A percentile compares a stretch with the other conserved stretches of the same genome.
Conservation (phyloP, 495 filamentous ascomycete species). For the Aspergillus kassunensis region DNA sequence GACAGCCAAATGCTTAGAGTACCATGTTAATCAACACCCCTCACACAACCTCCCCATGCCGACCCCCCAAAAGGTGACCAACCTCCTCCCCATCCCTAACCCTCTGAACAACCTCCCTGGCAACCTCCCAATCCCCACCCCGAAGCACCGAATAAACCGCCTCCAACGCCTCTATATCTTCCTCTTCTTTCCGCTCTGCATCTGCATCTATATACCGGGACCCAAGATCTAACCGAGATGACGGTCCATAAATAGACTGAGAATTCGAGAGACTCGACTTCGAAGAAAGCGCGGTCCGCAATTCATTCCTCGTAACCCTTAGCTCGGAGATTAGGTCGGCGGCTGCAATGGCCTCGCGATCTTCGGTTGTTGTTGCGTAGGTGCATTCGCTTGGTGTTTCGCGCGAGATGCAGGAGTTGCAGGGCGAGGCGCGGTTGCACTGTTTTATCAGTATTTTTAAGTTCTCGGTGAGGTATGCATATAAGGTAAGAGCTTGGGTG, state of each 20-base stretch:
- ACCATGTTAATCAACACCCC: neutral
- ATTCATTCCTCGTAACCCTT: neutral
- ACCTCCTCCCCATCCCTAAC: constrained; percentile 12
- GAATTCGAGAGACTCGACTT: too few species aligned
- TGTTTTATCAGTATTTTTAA: neutral
- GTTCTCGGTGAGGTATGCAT: too few species aligned
- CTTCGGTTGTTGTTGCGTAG: constrained; percentile 16
- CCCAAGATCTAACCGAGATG: neutral
- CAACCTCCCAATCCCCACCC: constrained; percentile 8
- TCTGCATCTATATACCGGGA: neutral
- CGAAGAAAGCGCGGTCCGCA: constrained; percentile 3
- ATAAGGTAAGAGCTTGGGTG: too few species aligned
- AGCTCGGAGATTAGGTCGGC: constrained; percentile 19
- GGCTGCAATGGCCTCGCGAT: constrained; percentile 19
- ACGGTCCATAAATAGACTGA: too few species aligned
- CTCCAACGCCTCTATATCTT: constrained; percentile 11
- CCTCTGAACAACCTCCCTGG: constrained; percentile 10
- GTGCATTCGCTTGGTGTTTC: constrained; percentile 11
- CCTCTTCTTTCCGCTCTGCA: neutral
- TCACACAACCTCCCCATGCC: neutral
- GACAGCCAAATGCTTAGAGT: neutral
- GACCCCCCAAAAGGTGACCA: constrained; percentile 2
- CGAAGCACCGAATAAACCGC: constrained; percentile 15
- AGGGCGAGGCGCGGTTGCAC: constrained; percentile 21
- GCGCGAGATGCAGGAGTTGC: constrained; percentile 18